Evolutionary conservation across 768 basidiomycete genomes (phyloP).

Genomic region (Galerina sulciceps): DNA sequence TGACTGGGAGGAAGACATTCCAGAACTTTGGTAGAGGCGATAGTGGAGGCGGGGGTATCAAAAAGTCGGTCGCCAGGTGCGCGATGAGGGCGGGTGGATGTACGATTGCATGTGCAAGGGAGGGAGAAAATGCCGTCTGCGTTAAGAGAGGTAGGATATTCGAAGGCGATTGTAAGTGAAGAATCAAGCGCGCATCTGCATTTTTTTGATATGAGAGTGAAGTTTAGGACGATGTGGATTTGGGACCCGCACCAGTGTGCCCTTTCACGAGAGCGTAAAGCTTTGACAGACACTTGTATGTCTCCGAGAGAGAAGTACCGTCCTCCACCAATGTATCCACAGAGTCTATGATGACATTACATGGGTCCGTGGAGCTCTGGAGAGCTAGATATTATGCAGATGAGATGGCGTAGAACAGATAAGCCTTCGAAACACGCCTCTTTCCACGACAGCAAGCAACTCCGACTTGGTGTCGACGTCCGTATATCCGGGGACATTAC

Average conservation of each 20-base stretch:
- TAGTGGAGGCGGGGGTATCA: constrained; percentile 70
- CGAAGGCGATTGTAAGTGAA: constrained; percentile 57
- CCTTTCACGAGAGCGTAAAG: constrained; percentile 47
- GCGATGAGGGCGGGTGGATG: constrained; percentile 73
- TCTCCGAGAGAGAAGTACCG: constrained; percentile 53
- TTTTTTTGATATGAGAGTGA: neutral
- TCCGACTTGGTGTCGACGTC: constrained; percentile 30
- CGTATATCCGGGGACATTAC: constrained; percentile 28
- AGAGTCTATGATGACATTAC: constrained; percentile 75
- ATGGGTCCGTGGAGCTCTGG: constrained; percentile 46
- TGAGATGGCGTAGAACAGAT: neutral
- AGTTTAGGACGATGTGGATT: neutral
- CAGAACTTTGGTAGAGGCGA: constrained; percentile 76
- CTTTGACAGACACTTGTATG: constrained; percentile 54
- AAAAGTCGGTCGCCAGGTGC: constrained; percentile 72
- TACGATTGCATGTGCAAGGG: constrained; percentile 64
- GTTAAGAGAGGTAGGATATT: constrained; percentile 58
- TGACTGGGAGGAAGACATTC: constrained; percentile 73
- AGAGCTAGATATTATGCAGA: constrained; percentile 14
- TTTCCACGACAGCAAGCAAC: constrained; percentile 46
- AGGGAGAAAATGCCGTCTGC: constrained; percentile 66
- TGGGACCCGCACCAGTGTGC: constrained; percentile 51
- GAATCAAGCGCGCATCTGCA: constrained; percentile 49
- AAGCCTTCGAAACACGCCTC: constrained; percentile 32
- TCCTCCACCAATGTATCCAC: constrained; percentile 68